Conservation (phyloP, 192 early-diverging fungal genomes). For the Rhizophagus prolifer region DNA sequence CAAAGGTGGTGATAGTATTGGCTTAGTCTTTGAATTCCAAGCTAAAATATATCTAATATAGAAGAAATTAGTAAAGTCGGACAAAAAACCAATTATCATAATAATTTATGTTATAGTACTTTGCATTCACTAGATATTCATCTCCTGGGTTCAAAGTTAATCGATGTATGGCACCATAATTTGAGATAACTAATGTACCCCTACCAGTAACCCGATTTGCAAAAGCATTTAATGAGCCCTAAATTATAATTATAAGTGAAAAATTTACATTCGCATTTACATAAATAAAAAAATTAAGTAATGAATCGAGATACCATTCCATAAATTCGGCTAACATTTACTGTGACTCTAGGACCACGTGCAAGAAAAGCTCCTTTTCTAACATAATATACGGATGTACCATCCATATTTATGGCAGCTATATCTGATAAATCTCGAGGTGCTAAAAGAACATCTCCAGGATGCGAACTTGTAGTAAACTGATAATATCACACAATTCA, state of each 20-base stretch:
- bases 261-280: neutral
- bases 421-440: conserved; percentile 64
- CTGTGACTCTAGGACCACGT: conserved; percentile 51
- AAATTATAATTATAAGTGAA: neutral
- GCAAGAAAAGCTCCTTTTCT: conserved; percentile 65
- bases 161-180: conserved; percentile 66
- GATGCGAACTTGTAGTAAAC: conserved; percentile 52
- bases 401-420: conserved; percentile 57
- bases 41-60: conserved; percentile 47
- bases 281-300: neutral
- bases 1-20: conserved; percentile 41
- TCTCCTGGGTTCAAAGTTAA: conserved; percentile 66
- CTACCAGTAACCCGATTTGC: conserved; percentile 64
- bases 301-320: conserved; percentile 34
- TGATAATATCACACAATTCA: conserved; percentile 27
- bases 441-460: conserved; percentile 69
- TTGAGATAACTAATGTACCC: conserved; percentile 66
- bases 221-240: conserved; percentile 58
- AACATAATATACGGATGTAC: conserved; percentile 58
- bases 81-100: neutral
- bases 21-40: conserved; percentile 55
- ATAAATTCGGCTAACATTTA: conserved; percentile 44
- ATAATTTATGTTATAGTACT: conserved; percentile 36
- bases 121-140: conserved; percentile 70
- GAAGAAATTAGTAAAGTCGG: neutral